phyloP scores from a whole-genome alignment of 73 alveolate genomes.

The Paramecium biaurelia region DNA sequence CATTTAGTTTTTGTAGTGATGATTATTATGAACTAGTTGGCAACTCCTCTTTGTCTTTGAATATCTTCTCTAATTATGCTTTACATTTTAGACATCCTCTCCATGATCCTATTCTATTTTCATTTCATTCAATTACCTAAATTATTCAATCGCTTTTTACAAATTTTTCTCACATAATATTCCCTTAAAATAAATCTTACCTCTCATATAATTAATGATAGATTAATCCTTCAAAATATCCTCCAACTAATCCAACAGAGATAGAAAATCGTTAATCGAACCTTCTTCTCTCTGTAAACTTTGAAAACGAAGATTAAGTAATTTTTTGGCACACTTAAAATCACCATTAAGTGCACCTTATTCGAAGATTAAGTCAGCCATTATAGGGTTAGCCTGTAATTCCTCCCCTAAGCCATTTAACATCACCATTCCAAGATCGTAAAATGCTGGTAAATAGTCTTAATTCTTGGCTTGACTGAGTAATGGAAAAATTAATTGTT shows the following conservation, averaged over 20 bases:
- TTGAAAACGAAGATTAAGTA: not conserved
- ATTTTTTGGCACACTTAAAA: not conserved
- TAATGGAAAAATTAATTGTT: not conserved
- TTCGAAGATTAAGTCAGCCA: slow-evolving; percentile 45
- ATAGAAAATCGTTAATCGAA: not conserved
- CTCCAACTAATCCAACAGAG: slow-evolving; percentile 3
- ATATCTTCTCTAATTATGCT: not conserved
- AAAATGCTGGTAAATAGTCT: slow-evolving; percentile 49
- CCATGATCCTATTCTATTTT: slow-evolving; percentile 20
- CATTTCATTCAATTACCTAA: not conserved
- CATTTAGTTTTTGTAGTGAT: not conserved
- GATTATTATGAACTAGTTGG: not conserved
- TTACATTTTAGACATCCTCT: slow-evolving; percentile 1
- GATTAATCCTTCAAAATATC: not conserved
- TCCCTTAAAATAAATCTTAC: slow-evolving; percentile 1
- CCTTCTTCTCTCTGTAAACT: not conserved
- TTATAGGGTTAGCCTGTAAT: not conserved
- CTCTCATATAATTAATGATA: not conserved
- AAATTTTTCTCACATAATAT: not conserved
- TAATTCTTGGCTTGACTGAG: slow-evolving; percentile 31
- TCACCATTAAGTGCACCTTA: slow-evolving; percentile 31
- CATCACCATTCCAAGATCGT: slow-evolving; percentile 26
- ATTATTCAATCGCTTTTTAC: not conserved
- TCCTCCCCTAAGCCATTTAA: not conserved
- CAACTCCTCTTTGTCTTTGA: not conserved